Conservation (phyloP, 1,139 yeast species). For the Insectozyma bohioensis region DNA sequence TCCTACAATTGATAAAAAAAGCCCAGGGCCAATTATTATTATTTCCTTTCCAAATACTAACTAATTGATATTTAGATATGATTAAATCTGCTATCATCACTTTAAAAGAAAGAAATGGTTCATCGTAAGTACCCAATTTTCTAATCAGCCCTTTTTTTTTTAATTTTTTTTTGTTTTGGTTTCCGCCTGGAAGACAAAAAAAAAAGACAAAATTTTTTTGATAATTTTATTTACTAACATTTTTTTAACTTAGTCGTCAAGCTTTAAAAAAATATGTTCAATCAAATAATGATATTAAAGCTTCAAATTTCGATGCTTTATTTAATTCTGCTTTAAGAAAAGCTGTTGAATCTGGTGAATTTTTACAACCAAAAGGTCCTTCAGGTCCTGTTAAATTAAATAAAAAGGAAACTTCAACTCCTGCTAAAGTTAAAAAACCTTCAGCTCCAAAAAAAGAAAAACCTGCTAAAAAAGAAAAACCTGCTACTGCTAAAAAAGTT, state of each 20-base stretch:
- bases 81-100: constrained; percentile 71
- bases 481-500: neutral
- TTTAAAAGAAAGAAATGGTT: constrained; percentile 81
- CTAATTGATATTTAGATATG: no score
- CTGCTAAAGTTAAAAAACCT: constrained; percentile 2
- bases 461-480: neutral
- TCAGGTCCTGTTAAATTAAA: constrained; percentile 70
- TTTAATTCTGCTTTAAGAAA: constrained; percentile 79
- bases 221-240: constrained; percentile 6
- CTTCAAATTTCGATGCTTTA: constrained; percentile 68
- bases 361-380: constrained; percentile 86
- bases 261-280: constrained; percentile 74
- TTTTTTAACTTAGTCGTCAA: constrained; percentile 50
- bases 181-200: neutral
- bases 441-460: constrained; percentile 1
- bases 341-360: constrained; percentile 77
- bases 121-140: constrained; percentile 66
- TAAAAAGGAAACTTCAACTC: constrained; percentile 32
- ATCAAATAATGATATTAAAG: constrained; percentile 58
- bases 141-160: constrained; percentile 1
- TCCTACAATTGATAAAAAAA: no score
- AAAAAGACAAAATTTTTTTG: neutral
- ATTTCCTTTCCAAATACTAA: no score
- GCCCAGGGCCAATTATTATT: no score
- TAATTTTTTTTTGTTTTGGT: constrained; percentile 5